phyloP scores from a whole-genome alignment of 1,284 basidiomycete species.

The Papiliotrema terrestris region DNA sequence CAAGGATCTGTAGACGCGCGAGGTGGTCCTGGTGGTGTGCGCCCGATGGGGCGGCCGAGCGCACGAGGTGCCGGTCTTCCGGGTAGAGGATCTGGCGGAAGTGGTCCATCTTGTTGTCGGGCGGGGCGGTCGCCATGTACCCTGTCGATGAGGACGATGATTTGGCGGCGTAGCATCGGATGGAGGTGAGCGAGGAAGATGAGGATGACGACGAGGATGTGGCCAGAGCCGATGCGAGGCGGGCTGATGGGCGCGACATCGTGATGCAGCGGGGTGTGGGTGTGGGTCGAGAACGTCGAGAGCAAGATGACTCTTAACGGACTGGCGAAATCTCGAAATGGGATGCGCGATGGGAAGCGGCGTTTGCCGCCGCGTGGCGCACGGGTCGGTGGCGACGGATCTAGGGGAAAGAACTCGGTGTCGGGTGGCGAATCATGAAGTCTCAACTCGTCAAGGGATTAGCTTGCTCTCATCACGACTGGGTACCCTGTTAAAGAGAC shows the following conservation, averaged over 20 bases:
- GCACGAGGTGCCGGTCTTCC: conserved; percentile 54
- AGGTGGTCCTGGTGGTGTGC: conserved; percentile 72
- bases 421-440: too few species aligned
- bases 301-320: too few species aligned
- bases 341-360: neutral
- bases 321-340: too few species aligned
- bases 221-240: neutral
- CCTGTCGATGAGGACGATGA: neutral
- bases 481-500: too few species aligned
- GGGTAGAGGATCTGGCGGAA: conserved; percentile 78
- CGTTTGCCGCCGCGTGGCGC: neutral
- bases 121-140: neutral
- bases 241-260: neutral
- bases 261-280: too few species aligned
- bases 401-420: too few species aligned
- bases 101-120: conserved; percentile 53
- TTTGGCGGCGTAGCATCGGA: neutral
- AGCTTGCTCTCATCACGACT: too few species aligned
- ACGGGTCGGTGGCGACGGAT: conserved; percentile 7
- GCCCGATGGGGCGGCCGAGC: conserved; percentile 62
- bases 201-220: neutral
- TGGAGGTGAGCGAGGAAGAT: neutral
- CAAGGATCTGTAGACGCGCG: conserved; percentile 66
- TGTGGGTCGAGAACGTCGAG: too few species aligned
- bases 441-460: too few species aligned